Conservation (phyloP, 1,284 basidiomycete genomes). For the Exobasidium rhododendri region DNA sequence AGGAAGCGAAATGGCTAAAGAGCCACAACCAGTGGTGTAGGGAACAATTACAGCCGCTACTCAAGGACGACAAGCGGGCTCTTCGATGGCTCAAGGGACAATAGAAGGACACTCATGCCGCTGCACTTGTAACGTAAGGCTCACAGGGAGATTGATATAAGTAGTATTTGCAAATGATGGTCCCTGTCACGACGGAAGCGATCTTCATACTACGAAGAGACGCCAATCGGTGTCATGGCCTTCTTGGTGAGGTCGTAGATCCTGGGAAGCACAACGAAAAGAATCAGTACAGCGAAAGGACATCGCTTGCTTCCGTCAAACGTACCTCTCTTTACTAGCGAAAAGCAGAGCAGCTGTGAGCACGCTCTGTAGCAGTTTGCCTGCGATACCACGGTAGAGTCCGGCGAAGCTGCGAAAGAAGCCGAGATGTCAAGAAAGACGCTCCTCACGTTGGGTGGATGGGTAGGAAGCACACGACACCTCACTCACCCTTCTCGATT, state of each 20-base stretch:
- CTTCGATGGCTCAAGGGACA: slow-evolving; percentile 39
- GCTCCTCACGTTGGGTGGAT: slow-evolving; percentile 7
- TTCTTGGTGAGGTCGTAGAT: slow-evolving; percentile 10
- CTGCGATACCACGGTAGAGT: slow-evolving; percentile 51
- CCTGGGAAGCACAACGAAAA: too few species aligned
- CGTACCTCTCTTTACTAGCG: slow-evolving; percentile 48
- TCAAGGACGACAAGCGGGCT: slow-evolving; percentile 43
- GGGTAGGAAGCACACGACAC: too few species aligned
- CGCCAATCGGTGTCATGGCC: not conserved
- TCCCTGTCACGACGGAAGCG: too few species aligned
- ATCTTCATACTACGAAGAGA: too few species aligned
- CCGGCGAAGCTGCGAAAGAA: slow-evolving; percentile 24
- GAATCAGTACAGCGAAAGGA: too few species aligned
- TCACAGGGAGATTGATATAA: too few species aligned
- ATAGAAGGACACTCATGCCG: slow-evolving; percentile 16
- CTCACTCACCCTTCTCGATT: slow-evolving; percentile 33
- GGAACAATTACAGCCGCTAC: slow-evolving; percentile 38
- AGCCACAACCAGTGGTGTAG: slow-evolving; percentile 51
- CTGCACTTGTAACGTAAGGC: not conserved
- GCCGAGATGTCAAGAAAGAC: slow-evolving; percentile 10
- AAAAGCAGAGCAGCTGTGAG: slow-evolving; percentile 54
- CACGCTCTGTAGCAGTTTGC: slow-evolving; percentile 51
- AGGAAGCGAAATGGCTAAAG: slow-evolving; percentile 51
- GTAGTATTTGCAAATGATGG: too few species aligned
- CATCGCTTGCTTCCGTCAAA: too few species aligned